Conservation (phyloP, 2,329 filamentous ascomycete species). For the Claviceps lovelessii region DNA sequence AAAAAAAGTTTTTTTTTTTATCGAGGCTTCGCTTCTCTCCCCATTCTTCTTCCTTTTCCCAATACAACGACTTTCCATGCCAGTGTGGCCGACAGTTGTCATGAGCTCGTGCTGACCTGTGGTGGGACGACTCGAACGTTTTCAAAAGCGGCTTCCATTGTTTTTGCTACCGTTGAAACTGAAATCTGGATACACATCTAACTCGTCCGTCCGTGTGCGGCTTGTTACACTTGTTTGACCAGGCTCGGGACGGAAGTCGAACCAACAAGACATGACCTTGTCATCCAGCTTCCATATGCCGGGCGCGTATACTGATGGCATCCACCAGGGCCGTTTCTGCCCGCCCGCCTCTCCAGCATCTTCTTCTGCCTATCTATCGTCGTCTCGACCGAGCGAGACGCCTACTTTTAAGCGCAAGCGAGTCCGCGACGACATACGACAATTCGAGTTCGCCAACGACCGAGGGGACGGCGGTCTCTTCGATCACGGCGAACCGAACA, state of each 20-base stretch:
- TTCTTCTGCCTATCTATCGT: constrained; percentile 24
- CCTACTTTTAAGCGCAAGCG: constrained; percentile 33
- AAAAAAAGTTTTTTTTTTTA: background rate
- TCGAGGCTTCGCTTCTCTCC: background rate
- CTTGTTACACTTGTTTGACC: background rate
- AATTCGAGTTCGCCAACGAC: background rate
- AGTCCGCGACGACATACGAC: constrained; percentile 13
- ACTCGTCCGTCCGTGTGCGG: no score
- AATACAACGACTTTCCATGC: background rate
- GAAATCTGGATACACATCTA: background rate
- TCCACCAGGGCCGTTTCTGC: constrained; percentile 33
- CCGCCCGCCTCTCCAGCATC: constrained; percentile 29
- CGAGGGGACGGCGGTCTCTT: background rate
- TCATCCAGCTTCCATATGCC: constrained; percentile 21
- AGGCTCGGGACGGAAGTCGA: background rate
- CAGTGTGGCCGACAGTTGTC: background rate
- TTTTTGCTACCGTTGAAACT: background rate
- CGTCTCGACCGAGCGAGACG: constrained; percentile 10
- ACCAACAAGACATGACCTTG: background rate
- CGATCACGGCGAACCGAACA: background rate
- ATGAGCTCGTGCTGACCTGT: background rate
- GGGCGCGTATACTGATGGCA: constrained; percentile 20
- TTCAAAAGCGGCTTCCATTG: background rate
- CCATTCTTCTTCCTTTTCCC: background rate
- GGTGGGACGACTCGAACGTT: background rate